A percentile compares a stretch with the other conserved stretches of the same genome.
These are phyloP conservation scores for Backusella morwellensis DNA, from an alignment of 192 early-diverging fungal genomes.

Conservation along the genomic window DNA sequence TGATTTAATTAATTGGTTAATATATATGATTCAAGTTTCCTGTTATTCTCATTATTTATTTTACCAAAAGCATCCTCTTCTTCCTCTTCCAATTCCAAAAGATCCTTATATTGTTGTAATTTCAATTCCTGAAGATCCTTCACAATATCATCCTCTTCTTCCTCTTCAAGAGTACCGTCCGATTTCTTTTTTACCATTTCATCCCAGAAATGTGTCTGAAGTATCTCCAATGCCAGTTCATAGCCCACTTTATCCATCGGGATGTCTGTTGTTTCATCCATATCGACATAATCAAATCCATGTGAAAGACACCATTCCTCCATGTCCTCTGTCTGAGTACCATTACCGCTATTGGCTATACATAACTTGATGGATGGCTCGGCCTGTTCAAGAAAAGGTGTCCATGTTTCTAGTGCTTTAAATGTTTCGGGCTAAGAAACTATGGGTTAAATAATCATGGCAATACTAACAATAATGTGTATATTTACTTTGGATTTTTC, in stretches of 20 bases:
- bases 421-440: constrained; percentile 52
- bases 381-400: constrained; percentile 47
- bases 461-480: not conserved
- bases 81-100: constrained; percentile 3
- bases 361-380: constrained; percentile 57
- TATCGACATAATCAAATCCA: constrained; percentile 64
- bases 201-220: constrained; percentile 70
- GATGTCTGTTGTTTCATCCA: constrained; percentile 31
- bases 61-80: constrained; percentile 22
- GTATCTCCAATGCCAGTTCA: constrained; percentile 56
- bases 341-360: constrained; percentile 32
- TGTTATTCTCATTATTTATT: not conserved
- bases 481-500: constrained; percentile 48
- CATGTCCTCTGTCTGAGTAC: constrained; percentile 1
- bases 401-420: constrained; percentile 50
- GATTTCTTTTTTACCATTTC: constrained; percentile 42
- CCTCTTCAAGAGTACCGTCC: not conserved
- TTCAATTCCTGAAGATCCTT: not conserved
- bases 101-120: not conserved
- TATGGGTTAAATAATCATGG: not conserved
- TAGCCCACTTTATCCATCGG: constrained; percentile 43
- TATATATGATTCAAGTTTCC: not conserved
- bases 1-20: not conserved
- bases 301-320: constrained; percentile 63
- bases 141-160: not conserved